These are phyloP conservation scores for Tephrocybe rancida DNA, from an alignment of 768 basidiomycete species.

Conservation along the genomic window DNA sequence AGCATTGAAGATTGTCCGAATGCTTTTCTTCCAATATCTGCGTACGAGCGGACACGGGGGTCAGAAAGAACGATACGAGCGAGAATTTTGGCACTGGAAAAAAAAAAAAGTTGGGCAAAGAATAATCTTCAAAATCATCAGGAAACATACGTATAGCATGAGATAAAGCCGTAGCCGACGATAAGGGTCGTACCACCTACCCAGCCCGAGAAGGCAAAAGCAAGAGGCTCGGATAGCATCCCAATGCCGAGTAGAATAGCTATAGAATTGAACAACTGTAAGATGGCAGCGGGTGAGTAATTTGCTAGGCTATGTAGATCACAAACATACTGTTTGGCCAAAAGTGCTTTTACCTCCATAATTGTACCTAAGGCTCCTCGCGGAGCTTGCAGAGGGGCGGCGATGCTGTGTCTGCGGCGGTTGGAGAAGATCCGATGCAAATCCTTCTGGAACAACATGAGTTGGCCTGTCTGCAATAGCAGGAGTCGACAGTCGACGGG, in stretches of 20 bases:
- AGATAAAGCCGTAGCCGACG: slow-evolving; percentile 73
- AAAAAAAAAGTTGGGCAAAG: neutral
- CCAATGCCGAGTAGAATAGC: slow-evolving; percentile 89
- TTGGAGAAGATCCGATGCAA: neutral
- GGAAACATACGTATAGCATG: slow-evolving; percentile 83
- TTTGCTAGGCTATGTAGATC: neutral
- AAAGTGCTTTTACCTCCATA: slow-evolving; percentile 67
- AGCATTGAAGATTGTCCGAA: slow-evolving; percentile 76
- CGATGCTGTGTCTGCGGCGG: slow-evolving; percentile 14
- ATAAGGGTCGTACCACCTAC: slow-evolving; percentile 73
- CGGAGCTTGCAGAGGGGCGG: slow-evolving; percentile 35
- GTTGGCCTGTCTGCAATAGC: neutral
- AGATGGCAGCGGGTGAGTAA: neutral
- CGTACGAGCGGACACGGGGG: slow-evolving; percentile 73
- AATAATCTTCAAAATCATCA: no score
- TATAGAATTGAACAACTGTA: slow-evolving; percentile 85
- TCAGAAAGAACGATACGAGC: slow-evolving; percentile 76
- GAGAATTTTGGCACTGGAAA: slow-evolving; percentile 79
- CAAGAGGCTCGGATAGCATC: slow-evolving; percentile 87
- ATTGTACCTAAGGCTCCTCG: slow-evolving; percentile 28
- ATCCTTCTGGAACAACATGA: neutral
- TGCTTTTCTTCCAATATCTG: slow-evolving; percentile 88
- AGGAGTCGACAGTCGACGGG: slow-evolving; percentile 13
- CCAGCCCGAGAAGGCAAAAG: slow-evolving; percentile 94
- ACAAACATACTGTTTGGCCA: slow-evolving; percentile 62